Evolutionary conservation across 176 grass and related monocot species (phyloP).

Genomic region (Tillandsia fasciculata): DNA sequence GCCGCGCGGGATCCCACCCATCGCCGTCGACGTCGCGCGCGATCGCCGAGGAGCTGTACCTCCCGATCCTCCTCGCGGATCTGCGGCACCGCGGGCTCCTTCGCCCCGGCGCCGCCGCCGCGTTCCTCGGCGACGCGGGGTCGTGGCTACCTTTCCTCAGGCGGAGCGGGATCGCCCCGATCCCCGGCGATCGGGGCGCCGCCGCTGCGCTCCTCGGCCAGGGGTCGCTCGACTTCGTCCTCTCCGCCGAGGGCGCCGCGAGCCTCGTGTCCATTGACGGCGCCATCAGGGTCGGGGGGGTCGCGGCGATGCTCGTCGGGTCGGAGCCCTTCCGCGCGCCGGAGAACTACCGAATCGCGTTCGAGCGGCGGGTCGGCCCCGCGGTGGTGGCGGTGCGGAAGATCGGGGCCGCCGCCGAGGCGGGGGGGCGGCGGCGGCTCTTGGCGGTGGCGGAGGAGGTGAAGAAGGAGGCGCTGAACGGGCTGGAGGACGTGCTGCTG

Average conservation of each 20-base stretch:
- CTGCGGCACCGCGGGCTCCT: conserved; percentile 26
- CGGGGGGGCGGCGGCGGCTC: conserved; percentile 17
- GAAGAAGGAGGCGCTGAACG: conserved; percentile 29
- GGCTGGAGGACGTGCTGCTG: conserved; percentile 41
- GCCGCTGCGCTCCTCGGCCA: conserved; percentile 1
- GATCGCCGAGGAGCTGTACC: conserved; percentile 3
- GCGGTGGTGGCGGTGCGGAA: conserved; percentile 25
- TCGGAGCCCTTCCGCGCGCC: conserved; percentile 14
- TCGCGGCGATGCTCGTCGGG: conserved; percentile 14
- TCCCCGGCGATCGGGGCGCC: not conserved
- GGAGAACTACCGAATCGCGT: conserved; percentile 28
- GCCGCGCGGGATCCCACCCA: not conserved
- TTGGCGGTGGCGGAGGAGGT: conserved; percentile 18
- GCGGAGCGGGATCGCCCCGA: conserved; percentile 12
- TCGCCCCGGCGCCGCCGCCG: not conserved
- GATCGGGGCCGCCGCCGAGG: not conserved
- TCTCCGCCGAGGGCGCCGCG: conserved; percentile 13
- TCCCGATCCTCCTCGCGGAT: conserved; percentile 19
- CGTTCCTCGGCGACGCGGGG: conserved; percentile 27
- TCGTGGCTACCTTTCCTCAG: conserved; percentile 18
- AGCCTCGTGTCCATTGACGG: conserved; percentile 14
- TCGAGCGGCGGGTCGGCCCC: conserved; percentile 14
- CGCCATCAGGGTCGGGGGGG: conserved; percentile 22
- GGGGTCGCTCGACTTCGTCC: conserved; percentile 22
- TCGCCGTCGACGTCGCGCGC: not conserved